These are phyloP conservation scores for Lineolata rhizophorae DNA, from an alignment of 495 filamentous ascomycete species.

Conservation along the genomic window DNA sequence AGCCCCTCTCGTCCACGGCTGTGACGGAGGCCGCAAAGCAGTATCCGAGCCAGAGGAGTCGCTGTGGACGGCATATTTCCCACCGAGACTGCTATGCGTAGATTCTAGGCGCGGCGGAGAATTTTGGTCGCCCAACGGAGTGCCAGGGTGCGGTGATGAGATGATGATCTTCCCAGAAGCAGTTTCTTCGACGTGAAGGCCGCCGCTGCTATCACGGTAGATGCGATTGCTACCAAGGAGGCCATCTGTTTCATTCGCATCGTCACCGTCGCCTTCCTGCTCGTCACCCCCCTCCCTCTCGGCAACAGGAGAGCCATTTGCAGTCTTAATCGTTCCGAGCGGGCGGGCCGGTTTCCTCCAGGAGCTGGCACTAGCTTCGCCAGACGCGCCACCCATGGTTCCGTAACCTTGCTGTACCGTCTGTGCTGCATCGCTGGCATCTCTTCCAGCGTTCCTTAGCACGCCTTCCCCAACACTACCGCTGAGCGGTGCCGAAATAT, in stretches of 20 bases:
- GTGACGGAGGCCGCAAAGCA: conserved; percentile 8
- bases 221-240: too few relatives aligned
- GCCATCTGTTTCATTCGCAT: too few relatives aligned
- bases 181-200: too few relatives aligned
- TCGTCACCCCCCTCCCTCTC: not conserved
- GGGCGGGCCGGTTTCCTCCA: too few relatives aligned
- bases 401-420: not conserved
- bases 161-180: too few relatives aligned
- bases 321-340: too few relatives aligned
- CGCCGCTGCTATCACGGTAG: too few relatives aligned
- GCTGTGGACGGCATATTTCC: not conserved
- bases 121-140: too few relatives aligned
- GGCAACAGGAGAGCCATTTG: not conserved
- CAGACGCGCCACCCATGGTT: not conserved
- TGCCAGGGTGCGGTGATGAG: too few relatives aligned
- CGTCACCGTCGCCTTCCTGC: not conserved
- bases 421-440: not conserved
- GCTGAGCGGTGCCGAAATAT: not conserved
- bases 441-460: too few relatives aligned
- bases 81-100: not conserved
- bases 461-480: not conserved
- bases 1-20: conserved; percentile 1
- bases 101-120: not conserved
- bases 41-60: conserved; percentile 5
- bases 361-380: not conserved